A percentile compares a stretch with the other conserved stretches of the same genome.
phyloP scores from a whole-genome alignment of 108 stramenopile genomes.

The Fragilariopsis cylindrus region DNA sequence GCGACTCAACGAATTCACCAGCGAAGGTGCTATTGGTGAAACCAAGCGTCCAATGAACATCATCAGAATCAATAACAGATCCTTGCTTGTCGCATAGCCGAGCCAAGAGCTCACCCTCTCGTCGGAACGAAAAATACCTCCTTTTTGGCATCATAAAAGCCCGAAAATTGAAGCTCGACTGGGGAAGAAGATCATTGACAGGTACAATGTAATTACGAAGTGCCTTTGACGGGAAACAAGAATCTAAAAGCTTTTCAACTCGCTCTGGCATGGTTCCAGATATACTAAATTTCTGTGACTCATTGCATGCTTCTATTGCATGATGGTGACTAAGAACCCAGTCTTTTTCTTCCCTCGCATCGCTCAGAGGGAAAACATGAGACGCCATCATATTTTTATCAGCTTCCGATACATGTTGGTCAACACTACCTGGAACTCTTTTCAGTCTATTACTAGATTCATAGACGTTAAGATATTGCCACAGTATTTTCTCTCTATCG shows the following conservation, averaged over 20 bases:
- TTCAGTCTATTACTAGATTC: not conserved
- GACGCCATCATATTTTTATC: conserved; percentile 30
- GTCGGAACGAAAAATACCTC: conserved; percentile 62
- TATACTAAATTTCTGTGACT: conserved; percentile 10
- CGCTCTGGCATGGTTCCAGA: conserved; percentile 33
- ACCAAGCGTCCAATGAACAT: conserved; percentile 60
- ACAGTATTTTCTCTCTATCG: conserved; percentile 24
- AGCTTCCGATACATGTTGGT: conserved; percentile 3
- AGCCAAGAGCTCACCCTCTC: conserved; percentile 63
- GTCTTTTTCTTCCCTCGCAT: conserved; percentile 39
- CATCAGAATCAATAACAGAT: conserved; percentile 26
- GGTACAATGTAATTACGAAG: conserved; percentile 50
- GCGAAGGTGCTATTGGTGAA: conserved; percentile 73
- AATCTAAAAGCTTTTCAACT: conserved; percentile 50
- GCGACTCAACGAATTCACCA: conserved; percentile 69
- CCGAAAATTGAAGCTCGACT: conserved; percentile 60
- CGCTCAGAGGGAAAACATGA: conserved; percentile 53
- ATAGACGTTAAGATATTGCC: conserved; percentile 54
- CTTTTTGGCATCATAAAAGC: conserved; percentile 71
- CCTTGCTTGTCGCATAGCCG: conserved; percentile 56
- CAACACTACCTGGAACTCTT: not conserved
- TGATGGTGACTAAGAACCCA: conserved; percentile 55
- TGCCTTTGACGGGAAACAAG: conserved; percentile 55
- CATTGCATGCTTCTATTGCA: conserved; percentile 1
- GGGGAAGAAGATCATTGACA: conserved; percentile 37